phyloP scores from a whole-genome alignment of 257 asterid species.

The Solanum verrucosum region DNA sequence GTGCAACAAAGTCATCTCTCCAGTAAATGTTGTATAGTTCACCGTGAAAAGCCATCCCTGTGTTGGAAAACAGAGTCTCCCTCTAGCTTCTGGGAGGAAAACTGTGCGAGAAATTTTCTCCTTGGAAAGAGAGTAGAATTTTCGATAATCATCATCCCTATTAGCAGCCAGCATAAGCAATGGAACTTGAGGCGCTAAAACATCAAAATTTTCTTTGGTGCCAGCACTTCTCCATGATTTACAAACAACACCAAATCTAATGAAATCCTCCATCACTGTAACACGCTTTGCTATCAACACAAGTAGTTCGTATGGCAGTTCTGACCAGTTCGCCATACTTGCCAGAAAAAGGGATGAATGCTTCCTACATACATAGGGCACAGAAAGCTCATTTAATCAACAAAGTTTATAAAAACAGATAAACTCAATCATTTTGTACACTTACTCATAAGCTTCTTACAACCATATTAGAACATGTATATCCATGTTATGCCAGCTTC shows the following conservation, averaged over 20 bases:
- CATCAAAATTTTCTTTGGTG: background rate
- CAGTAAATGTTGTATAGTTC: background rate
- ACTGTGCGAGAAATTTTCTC: background rate
- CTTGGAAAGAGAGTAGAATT: background rate
- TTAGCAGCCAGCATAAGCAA: background rate
- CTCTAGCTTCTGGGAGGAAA: background rate
- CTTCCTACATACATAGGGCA: background rate
- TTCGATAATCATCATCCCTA: background rate
- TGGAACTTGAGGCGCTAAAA: background rate
- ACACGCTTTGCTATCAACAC: background rate
- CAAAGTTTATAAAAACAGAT: background rate
- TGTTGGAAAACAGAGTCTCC: background rate
- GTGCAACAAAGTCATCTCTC: background rate
- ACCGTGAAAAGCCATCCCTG: background rate
- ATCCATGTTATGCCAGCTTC: too few species aligned
- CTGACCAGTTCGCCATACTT: background rate
- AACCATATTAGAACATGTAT: too few species aligned
- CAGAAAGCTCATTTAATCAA: background rate
- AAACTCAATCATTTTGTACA: background rate
- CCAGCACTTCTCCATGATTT: background rate
- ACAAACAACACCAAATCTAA: background rate
- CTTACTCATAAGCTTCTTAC: too few species aligned
- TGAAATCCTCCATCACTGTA: background rate
- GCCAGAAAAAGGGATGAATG: background rate
- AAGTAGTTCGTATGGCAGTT: background rate